Percentiles rank a stretch among this genome's conserved stretches.
Conservation (phyloP, 257 asterid species). For the Solanum okadae region DNA sequence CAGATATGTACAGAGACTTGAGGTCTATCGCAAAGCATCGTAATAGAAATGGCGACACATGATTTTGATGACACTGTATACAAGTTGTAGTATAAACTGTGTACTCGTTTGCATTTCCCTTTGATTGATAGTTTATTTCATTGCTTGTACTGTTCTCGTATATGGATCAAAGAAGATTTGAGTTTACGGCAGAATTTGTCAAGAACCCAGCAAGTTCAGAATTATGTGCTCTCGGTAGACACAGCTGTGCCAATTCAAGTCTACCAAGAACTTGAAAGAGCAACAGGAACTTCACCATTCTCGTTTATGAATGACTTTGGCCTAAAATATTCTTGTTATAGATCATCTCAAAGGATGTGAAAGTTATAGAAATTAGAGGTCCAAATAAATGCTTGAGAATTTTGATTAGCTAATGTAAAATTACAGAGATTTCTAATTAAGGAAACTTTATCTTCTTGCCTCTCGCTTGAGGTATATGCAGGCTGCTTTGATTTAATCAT, state of each 20-base stretch:
- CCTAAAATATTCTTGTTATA: neutral
- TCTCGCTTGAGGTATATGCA: neutral
- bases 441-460: neutral
- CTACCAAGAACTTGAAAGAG: neutral
- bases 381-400: neutral
- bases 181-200: neutral
- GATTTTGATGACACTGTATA: neutral
- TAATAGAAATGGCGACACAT: conserved; percentile 21
- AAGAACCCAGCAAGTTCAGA: neutral
- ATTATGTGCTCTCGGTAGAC: neutral
- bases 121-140: neutral
- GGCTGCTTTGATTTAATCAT: too few species aligned
- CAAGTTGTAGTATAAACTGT: neutral
- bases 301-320: neutral
- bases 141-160: neutral
- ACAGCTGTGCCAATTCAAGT: neutral
- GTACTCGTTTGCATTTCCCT: neutral
- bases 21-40: conserved; percentile 35
- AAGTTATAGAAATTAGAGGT: neutral
- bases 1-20: conserved; percentile 69
- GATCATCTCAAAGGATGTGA: neutral
- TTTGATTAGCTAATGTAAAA: neutral
- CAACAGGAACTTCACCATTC: neutral
- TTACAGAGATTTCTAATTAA: neutral
- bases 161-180: neutral